Conservation (phyloP, 139 green algal genomes). For the Protoeuglena noctilucae region DNA sequence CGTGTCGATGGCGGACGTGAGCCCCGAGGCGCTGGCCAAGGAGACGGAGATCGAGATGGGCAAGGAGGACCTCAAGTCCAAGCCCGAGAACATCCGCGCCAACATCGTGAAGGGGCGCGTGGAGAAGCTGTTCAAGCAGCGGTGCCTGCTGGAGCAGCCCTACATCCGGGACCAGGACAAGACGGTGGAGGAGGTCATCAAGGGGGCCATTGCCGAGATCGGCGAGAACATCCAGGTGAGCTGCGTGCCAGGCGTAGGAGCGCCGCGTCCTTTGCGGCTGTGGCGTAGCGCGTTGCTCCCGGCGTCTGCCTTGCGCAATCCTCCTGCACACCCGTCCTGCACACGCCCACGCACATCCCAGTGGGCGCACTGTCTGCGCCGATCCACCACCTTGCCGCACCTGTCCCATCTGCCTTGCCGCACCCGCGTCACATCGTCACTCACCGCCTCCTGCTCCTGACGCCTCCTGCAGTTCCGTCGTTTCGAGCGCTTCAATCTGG, state of each 20-base stretch:
- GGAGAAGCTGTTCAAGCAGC: constrained; percentile 63
- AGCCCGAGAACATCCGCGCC: constrained; percentile 78
- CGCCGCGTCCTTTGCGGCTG: too few relatives aligned
- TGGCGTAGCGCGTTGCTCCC: too few relatives aligned
- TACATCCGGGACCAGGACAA: constrained; percentile 79
- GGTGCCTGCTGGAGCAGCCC: constrained; percentile 71
- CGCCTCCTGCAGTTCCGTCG: too few relatives aligned
- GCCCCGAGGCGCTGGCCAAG: constrained; percentile 31
- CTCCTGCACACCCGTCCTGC: too few relatives aligned
- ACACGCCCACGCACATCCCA: too few relatives aligned
- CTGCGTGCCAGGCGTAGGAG: too few relatives aligned
- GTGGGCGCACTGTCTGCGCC: too few relatives aligned
- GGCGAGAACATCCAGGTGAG: constrained; percentile 82
- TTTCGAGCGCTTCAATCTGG: constrained; percentile 67
- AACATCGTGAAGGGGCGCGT: constrained; percentile 92
- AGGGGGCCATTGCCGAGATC: constrained; percentile 67
- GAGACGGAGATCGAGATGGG: constrained; percentile 78
- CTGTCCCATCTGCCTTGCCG: too few relatives aligned
- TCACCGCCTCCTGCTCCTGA: too few relatives aligned
- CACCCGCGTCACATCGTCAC: too few relatives aligned
- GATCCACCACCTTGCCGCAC: too few relatives aligned
- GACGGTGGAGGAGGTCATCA: constrained; percentile 67
- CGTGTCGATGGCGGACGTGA: constrained; percentile 41
- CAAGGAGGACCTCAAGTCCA: constrained; percentile 85
- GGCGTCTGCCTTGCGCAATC: too few relatives aligned